phyloP scores from a whole-genome alignment of 192 early-diverging fungal species.

The Gonapodya prolifera region DNA sequence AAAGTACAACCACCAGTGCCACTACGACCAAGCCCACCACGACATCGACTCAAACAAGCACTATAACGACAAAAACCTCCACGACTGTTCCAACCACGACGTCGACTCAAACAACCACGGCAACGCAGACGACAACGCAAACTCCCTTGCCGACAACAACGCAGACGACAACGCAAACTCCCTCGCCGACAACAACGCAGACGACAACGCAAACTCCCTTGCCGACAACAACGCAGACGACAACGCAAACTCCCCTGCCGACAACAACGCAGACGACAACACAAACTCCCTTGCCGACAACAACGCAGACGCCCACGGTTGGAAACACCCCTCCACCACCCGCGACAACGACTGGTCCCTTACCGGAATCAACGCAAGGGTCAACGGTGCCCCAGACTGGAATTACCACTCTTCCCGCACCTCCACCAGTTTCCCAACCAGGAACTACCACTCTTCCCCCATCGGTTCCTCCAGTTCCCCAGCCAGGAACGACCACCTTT shows the following conservation, averaged over 20 bases:
- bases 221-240: neutral
- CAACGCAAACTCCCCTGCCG: neutral
- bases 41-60: neutral
- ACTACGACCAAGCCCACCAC: neutral
- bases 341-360: no score
- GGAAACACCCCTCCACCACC: no score
- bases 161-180: neutral
- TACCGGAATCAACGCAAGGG: no score
- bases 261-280: neutral
- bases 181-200: neutral
- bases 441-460: no score
- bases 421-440: no score
- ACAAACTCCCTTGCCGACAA: neutral
- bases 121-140: neutral
- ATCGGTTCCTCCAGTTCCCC: no score
- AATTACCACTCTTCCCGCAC: no score
- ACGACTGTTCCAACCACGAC: neutral
- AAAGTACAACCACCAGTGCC: neutral
- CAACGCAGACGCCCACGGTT: no score
- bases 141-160: neutral
- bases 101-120: neutral
- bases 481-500: no score
- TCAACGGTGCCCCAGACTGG: no score
- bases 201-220: neutral
- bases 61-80: neutral